These are phyloP conservation scores for Trypanosoma caninum DNA, from an alignment of 208 protist species.

Conservation along the genomic window DNA sequence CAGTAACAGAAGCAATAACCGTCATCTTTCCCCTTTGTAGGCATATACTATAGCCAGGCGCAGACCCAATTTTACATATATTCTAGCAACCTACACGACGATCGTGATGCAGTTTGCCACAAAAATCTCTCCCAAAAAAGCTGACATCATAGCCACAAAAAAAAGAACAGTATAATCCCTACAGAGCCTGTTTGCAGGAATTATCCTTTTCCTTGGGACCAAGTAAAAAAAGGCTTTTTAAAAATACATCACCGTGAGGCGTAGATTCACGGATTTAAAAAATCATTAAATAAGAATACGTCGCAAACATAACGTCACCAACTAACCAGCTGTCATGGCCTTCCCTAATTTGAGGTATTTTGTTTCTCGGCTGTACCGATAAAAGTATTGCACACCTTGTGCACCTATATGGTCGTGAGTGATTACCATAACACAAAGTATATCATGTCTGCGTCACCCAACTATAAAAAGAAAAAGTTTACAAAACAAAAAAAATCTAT, in stretches of 20 bases:
- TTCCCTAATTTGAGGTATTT: no score
- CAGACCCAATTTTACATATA: slow-evolving; percentile 79
- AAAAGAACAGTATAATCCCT: slow-evolving; percentile 72
- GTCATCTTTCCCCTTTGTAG: slow-evolving; percentile 83
- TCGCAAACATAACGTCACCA: slow-evolving; percentile 30
- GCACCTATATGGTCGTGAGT: no score
- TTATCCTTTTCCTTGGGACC: no score
- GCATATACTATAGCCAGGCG: slow-evolving; percentile 75
- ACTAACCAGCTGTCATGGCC: slow-evolving; percentile 22
- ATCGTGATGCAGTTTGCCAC: slow-evolving; percentile 92
- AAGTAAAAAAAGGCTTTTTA: no score
- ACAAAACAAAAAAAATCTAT: slow-evolving; percentile 11
- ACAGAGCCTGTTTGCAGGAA: no score
- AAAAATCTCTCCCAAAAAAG: slow-evolving; percentile 55
- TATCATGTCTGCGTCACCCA: slow-evolving; percentile 30
- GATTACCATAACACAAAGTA: no score
- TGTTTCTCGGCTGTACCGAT: no score
- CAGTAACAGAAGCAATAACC: slow-evolving; percentile 88
- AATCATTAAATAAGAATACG: slow-evolving; percentile 85
- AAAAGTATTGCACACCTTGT: no score
- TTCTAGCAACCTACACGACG: slow-evolving; percentile 86
- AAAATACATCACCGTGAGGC: slow-evolving; percentile 91
- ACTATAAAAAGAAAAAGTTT: slow-evolving; percentile 57
- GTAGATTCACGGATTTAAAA: slow-evolving; percentile 94
- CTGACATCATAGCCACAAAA: slow-evolving; percentile 76